Evolutionary conservation across 2,329 filamentous ascomycete species (phyloP), one percentile per base, ranked within the genome.

Genomic region (Geosmithia flava): DNA sequence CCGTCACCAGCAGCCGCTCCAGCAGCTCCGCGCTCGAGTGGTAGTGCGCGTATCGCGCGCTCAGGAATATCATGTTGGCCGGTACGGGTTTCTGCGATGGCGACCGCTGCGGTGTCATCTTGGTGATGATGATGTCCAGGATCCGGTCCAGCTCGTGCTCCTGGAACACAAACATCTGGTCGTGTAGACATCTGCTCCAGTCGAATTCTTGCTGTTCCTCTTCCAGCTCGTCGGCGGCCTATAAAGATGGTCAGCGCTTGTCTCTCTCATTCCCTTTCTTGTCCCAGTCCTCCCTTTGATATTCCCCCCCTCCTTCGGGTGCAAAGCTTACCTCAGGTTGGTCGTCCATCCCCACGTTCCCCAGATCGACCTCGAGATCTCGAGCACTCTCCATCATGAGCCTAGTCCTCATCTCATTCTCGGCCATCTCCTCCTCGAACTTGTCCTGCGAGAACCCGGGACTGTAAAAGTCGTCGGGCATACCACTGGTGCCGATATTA

Each of bases 301-400:
- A 27, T 27, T 8, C 23, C 8, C 23, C 23, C 8, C 8, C 23
- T 27, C 23, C 23, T 27, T 27, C 23, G 4, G 23, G 33, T 37
- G 33, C 11, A 16, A 20, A 15, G 15, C 17, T 57, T 68, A 89
- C 87, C 72, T 97, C 93, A 47, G 90, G 87, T 59, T 94, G 85
- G 62, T 98, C 93, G 60, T 98, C 93, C 58, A 98, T 83, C 29
- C 93, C 93, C 49, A 98, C 79, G 57, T 95, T 98, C 13, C 91
- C 93, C 48, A 98, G 67, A 59, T 98, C 93, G 42, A 98, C 93
- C 64, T 98, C 93, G 37, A 98, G 72, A 62, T 98, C 95, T 54
- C 94, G 84, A 6, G 93, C 91, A 60, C 93, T 98, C 63, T 98
- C 93, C 91, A 97, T 96, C 89, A 98, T 95, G 83, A 98, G 90